phyloP scores from a whole-genome alignment of 768 basidiomycete genomes.

The Pleurotus pulmonarius region DNA sequence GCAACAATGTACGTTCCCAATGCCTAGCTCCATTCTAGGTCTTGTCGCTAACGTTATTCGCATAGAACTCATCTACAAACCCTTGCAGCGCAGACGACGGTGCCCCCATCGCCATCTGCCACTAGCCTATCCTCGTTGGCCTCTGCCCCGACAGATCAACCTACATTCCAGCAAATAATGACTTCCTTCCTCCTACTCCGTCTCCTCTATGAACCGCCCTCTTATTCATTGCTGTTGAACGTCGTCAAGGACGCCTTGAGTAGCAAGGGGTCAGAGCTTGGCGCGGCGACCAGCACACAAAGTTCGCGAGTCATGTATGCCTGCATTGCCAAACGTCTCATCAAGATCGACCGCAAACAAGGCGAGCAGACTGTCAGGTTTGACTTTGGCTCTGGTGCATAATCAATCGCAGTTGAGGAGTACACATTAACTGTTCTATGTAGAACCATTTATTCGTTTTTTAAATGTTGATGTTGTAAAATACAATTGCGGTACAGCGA shows the following conservation, averaged over 20 bases:
- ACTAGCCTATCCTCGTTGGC: conserved; percentile 55
- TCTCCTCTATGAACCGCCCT: conserved; percentile 50
- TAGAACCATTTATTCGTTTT: not conserved
- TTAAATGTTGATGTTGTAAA: not conserved
- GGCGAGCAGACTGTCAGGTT: conserved; percentile 77
- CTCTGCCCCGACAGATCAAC: conserved; percentile 27
- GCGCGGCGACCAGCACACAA: conserved; percentile 29
- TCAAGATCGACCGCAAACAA: conserved; percentile 73
- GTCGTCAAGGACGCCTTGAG: conserved; percentile 57
- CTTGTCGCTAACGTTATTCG: conserved; percentile 5
- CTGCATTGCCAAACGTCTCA: conserved; percentile 76
- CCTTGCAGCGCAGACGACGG: conserved; percentile 45
- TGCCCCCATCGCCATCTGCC: conserved; percentile 53
- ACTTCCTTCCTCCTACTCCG: conserved; percentile 64
- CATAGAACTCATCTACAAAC: conserved; percentile 55
- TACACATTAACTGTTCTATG: not conserved
- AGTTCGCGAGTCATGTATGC: conserved; percentile 63
- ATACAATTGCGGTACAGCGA: conserved; percentile 1
- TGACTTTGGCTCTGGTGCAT: conserved; percentile 35
- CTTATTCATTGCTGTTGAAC: conserved; percentile 56
- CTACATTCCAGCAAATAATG: conserved; percentile 66
- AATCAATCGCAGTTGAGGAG: too few species aligned
- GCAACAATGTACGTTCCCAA: conserved; percentile 53
- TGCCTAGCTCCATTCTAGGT: not conserved
- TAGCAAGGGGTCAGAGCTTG: conserved; percentile 29